Conservation (phyloP, 148 eudicot genomes). For the Silene uniflora region DNA sequence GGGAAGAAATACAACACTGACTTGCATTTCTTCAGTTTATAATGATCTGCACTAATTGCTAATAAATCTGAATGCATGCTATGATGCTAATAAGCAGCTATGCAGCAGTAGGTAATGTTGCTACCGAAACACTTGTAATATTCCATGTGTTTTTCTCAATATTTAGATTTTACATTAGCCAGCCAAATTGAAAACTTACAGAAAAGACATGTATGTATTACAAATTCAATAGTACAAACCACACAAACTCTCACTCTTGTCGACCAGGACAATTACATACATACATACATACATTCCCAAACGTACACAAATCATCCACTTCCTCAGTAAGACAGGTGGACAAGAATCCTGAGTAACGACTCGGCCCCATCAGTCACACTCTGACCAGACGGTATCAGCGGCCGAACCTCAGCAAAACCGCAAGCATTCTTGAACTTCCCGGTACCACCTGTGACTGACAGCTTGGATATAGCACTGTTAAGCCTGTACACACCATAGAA, state of each 20-base stretch:
- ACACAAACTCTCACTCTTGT: conserved; percentile 18
- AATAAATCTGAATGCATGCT: no score
- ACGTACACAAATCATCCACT: conserved; percentile 23
- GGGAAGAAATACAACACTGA: no score
- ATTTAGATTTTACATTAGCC: conserved; percentile 5
- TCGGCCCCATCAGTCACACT: conserved; percentile 66
- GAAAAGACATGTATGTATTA: conserved; percentile 9
- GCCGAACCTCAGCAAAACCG: conserved; percentile 86
- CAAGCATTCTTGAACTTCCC: conserved; percentile 86
- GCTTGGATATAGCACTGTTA: conserved; percentile 61
- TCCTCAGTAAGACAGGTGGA: conserved; percentile 67
- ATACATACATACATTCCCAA: conserved; percentile 24
- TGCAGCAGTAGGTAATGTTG: not conserved
- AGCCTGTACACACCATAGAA: conserved; percentile 86
- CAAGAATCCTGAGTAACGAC: conserved; percentile 69
- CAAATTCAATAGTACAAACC: conserved; percentile 21
- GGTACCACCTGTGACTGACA: conserved; percentile 89
- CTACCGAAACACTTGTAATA: not conserved
- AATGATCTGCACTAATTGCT: no score
- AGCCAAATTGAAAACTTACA: not conserved
- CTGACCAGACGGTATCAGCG: conserved; percentile 80
- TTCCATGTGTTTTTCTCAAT: not conserved
- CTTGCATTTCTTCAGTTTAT: no score
- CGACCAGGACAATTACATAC: conserved; percentile 14
- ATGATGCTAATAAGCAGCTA: not conserved